phyloP scores from a whole-genome alignment of 2,329 filamentous ascomycete genomes.

The Colletotrichum noveboracense region DNA sequence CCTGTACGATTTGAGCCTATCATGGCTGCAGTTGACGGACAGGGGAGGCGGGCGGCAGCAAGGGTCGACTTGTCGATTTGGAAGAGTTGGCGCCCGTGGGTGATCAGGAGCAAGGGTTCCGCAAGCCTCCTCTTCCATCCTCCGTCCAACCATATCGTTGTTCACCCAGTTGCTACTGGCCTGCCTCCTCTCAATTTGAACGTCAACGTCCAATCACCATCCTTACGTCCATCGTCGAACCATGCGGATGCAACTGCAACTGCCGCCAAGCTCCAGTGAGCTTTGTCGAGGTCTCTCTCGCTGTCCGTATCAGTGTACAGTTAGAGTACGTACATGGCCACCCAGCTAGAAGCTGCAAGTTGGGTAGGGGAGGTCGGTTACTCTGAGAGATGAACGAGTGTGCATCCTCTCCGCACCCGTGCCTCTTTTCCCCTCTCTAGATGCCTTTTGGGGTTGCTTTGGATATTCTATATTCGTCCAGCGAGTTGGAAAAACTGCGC shows the following conservation, averaged over 20 bases:
- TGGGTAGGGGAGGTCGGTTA: neutral
- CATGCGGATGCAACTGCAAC: conserved; percentile 28
- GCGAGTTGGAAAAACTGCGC: conserved; percentile 9
- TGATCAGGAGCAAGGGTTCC: conserved; percentile 15
- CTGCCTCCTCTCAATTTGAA: conserved; percentile 11
- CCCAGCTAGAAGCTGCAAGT: neutral
- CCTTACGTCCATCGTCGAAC: conserved; percentile 22
- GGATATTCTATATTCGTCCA: conserved; percentile 18
- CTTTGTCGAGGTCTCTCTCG: neutral
- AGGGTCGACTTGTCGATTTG: conserved; percentile 31
- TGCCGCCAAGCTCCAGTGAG: conserved; percentile 28
- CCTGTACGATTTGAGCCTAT: conserved; percentile 29
- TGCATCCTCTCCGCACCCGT: neutral
- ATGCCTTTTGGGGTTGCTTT: conserved; percentile 5
- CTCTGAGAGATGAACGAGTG: neutral
- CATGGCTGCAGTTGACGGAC: conserved; percentile 27
- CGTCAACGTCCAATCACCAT: conserved; percentile 16
- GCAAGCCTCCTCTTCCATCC: conserved; percentile 2
- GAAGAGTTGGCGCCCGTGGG: conserved; percentile 12
- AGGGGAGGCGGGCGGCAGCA: conserved; percentile 21
- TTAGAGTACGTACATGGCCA: neutral
- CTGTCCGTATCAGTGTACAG: neutral
- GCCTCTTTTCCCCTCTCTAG: neutral
- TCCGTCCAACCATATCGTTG: conserved; percentile 31
- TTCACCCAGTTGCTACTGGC: conserved; percentile 27